Evolutionary conservation across 257 asterid species (phyloP), one percentile per base, ranked within the genome.

Genomic region (Solanum pennellii): DNA sequence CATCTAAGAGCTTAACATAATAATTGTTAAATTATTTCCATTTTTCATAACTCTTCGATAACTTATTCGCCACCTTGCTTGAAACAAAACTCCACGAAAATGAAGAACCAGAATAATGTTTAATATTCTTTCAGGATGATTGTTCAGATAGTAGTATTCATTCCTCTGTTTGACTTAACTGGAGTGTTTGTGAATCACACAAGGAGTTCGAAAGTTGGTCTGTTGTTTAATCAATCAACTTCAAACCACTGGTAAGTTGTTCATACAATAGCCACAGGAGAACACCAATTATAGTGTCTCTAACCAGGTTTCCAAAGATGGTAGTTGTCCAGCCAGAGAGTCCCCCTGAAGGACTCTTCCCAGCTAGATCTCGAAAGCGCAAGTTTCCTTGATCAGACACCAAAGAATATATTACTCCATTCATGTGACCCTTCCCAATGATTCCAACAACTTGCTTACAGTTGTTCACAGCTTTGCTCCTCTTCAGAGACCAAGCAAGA

Each of bases 391-490:
- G 94, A 84, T 95, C 98, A 2, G 98, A 94, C 45, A 96, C 27
- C 4, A 96, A 92, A 1, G 98, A 91, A 86, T 96, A 96, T 79
- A 95, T 88, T 20, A 96, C 98, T 68, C 99, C 99, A 41, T 96
- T 96, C 95, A 96, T 92, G 87, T 96, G 99, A 13, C 98, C 98
- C 91, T 94, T 94, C 4, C 99, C 99, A 7, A 95, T 92, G 37
- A 96, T 94, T 68, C 99, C 99, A 69, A 96, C 98, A 59, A 96
- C 99, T 86, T 88, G 92, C 90, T 88, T 92, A 35, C 99, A 84
- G 41, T 90, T 90, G 39, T 95, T 94, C 88, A 96, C 99, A 9
- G 99, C 99, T 92, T 95, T 95, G 93, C 99, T 96, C 92, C 99
- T 92, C 92, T 96, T 96, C 88, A 96, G 90, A 41, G 99, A 96